Evolutionary conservation across 169 alveolate genomes (phyloP).

Genomic region (Plasmodium relictum): DNA sequence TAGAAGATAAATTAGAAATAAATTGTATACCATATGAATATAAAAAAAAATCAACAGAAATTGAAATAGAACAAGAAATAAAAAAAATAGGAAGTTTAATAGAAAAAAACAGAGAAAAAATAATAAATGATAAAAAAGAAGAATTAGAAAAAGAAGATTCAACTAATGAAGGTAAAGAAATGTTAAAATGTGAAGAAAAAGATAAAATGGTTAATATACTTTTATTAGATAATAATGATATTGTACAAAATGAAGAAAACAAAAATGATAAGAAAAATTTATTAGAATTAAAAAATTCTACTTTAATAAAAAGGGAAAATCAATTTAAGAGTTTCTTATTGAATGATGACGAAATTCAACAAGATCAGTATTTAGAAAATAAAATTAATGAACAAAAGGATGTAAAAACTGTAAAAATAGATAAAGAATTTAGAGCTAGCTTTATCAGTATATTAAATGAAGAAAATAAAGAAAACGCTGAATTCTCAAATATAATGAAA

Average conservation of each 20-base stretch:
- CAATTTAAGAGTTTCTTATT: not conserved
- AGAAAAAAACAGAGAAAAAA: not conserved
- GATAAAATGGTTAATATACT: not conserved
- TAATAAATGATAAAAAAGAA: not conserved
- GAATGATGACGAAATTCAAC: not conserved
- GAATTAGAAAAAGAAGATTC: not conserved
- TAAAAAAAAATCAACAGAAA: too few relatives aligned
- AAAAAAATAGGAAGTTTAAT: not conserved
- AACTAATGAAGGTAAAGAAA: not conserved
- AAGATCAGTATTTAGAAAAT: not conserved
- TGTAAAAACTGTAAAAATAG: not conserved
- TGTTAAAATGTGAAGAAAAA: not conserved
- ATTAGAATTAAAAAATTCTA: not conserved
- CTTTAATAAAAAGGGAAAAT: constrained; percentile 3
- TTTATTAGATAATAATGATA: not conserved
- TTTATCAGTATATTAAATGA: not conserved
- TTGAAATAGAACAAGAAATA: not conserved
- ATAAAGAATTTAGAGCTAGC: not conserved
- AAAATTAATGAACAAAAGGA: not conserved
- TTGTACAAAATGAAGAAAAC: not conserved
- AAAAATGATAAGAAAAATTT: constrained; percentile 3
- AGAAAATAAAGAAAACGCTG: not conserved
- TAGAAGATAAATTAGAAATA: not conserved
- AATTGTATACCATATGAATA: not conserved
- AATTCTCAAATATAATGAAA: too few relatives aligned